Conservation (phyloP, 208 protist genomes). For the Leishmania amazonensis region DNA sequence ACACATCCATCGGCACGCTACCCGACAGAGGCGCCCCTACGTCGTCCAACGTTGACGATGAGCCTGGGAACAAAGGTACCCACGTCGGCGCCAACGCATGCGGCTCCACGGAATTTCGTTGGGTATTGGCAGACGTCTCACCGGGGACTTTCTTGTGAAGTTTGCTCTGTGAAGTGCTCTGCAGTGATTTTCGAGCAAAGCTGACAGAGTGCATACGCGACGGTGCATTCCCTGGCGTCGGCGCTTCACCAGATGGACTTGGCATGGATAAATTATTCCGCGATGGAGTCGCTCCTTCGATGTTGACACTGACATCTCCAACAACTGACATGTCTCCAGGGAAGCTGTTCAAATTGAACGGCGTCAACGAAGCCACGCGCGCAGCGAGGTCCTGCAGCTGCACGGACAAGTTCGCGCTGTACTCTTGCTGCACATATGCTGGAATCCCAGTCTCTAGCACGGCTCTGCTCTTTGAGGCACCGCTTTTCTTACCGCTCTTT, state of each 20-base stretch:
- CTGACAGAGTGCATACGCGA: neutral
- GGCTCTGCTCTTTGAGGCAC: neutral
- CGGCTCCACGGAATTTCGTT: neutral
- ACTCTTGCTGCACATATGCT: slow-evolving; percentile 12
- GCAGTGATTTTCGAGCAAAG: neutral
- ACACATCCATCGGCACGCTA: slow-evolving; percentile 12
- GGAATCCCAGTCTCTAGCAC: neutral
- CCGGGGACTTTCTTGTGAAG: neutral
- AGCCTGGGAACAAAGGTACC: slow-evolving; percentile 17
- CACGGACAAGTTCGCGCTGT: slow-evolving; percentile 4
- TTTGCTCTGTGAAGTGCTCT: neutral
- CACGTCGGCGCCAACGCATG: slow-evolving; percentile 3
- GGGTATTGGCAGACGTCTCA: neutral
- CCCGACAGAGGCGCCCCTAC: neutral
- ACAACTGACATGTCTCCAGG: neutral
- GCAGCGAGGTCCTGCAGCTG: slow-evolving; percentile 26
- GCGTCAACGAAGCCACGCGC: slow-evolving; percentile 2
- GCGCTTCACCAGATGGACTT: neutral
- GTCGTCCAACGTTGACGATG: neutral
- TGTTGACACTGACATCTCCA: neutral
- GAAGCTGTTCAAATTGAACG: neutral
- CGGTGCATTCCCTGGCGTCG: too few relatives aligned
- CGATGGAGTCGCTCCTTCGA: neutral
- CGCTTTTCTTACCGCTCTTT: slow-evolving; percentile 15
- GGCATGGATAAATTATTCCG: neutral